Conservation (phyloP, 495 filamentous ascomycete genomes). For the Elasticomyces elasticus region DNA sequence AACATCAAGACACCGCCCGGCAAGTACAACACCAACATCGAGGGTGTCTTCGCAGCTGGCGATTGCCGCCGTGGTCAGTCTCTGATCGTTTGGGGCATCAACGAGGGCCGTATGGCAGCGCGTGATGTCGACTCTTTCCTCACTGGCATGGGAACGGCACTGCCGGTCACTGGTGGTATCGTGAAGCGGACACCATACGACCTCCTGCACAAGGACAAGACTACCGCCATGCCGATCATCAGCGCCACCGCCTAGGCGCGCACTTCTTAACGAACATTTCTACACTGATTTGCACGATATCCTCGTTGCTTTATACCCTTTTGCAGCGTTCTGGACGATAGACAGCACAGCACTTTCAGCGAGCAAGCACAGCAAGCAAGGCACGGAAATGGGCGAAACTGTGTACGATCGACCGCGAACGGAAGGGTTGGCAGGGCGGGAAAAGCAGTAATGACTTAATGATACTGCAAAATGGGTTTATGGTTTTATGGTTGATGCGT, state of each 20-base stretch:
- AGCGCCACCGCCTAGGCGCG: conserved; percentile 26
- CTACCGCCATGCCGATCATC: conserved; percentile 26
- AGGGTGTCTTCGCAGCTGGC: conserved; percentile 89
- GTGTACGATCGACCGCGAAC: conserved; percentile 3
- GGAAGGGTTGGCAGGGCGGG: neutral
- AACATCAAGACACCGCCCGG: conserved; percentile 95
- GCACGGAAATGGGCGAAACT: neutral
- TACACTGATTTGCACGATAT: neutral
- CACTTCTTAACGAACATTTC: neutral
- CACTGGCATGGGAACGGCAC: conserved; percentile 58
- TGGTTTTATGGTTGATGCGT: neutral
- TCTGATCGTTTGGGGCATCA: conserved; percentile 99
- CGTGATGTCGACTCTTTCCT: conserved; percentile 91
- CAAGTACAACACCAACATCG: conserved; percentile 77
- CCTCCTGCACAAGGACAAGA: conserved; percentile 27
- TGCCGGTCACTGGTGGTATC: conserved; percentile 93
- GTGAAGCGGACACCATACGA: conserved; percentile 71
- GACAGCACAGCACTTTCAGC: conserved; percentile 8
- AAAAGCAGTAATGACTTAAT: conserved; percentile 6
- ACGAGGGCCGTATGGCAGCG: conserved; percentile 89
- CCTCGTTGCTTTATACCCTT: conserved; percentile 20
- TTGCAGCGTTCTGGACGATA: conserved; percentile 16
- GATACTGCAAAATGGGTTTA: neutral
- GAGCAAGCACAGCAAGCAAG: conserved; percentile 6
- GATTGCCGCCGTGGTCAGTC: conserved; percentile 96